Percentiles rank a stretch among this genome's conserved stretches.
Evolutionary conservation across 805 yeast species (phyloP).

Genomic region (Zygosaccharomyces siamensis): DNA sequence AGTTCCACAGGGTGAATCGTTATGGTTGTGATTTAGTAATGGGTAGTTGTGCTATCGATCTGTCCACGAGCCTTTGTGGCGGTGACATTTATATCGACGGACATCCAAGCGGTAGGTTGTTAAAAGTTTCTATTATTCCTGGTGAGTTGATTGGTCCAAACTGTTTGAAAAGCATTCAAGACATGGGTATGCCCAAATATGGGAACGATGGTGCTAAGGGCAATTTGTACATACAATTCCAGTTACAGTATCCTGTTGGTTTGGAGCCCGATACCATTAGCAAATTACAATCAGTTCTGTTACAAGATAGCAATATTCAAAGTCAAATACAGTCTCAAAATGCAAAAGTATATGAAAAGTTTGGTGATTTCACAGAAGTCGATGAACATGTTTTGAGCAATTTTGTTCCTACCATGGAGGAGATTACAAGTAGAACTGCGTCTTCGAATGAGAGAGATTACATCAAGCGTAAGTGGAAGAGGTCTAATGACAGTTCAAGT

Average conservation of each 20-base stretch:
- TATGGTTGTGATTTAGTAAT: conserved; percentile 42
- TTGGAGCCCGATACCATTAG: conserved; percentile 20
- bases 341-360: conserved; percentile 6
- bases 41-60: conserved; percentile 42
- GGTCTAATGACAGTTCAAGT: not conserved
- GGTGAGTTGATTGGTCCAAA: conserved; percentile 53
- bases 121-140: conserved; percentile 40
- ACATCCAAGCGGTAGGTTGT: conserved; percentile 36
- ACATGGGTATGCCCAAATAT: conserved; percentile 58
- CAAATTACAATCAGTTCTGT: conserved; percentile 16
- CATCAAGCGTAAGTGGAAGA: conserved; percentile 2
- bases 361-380: conserved; percentile 20
- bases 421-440: conserved; percentile 1
- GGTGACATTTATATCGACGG: conserved; percentile 40
- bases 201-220: conserved; percentile 37
- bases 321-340: conserved; percentile 13
- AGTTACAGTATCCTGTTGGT: conserved; percentile 49
- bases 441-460: conserved; percentile 1
- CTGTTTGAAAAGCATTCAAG: conserved; percentile 38
- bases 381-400: conserved; percentile 27
- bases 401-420: conserved; percentile 11
- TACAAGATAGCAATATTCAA: conserved; percentile 19
- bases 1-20: conserved; percentile 38
- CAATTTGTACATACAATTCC: conserved; percentile 54
- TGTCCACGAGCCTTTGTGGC: conserved; percentile 55